These are phyloP conservation scores for Phytophthora boehmeriae DNA, from an alignment of 352 stramenopile species.

Conservation along the genomic window DNA sequence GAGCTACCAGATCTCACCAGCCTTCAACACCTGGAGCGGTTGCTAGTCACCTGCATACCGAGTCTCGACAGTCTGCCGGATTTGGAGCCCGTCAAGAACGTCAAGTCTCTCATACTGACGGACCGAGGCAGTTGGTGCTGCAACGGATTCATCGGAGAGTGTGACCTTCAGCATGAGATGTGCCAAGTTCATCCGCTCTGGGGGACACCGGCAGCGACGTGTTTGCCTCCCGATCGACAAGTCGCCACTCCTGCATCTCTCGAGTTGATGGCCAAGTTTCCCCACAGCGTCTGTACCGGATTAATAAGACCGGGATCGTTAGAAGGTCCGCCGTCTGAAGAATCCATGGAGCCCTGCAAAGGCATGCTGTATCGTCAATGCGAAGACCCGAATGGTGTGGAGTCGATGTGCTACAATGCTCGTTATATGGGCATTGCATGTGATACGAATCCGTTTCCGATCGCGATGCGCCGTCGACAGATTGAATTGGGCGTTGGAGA, in stretches of 20 bases:
- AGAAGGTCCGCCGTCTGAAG: slow-evolving; percentile 16
- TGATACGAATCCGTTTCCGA: too few relatives aligned
- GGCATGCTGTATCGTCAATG: slow-evolving; percentile 51
- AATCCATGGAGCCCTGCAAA: slow-evolving; percentile 39
- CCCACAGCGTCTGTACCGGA: slow-evolving; percentile 27
- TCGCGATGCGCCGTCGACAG: too few relatives aligned
- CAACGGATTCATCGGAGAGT: slow-evolving; percentile 37
- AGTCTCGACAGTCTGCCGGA: slow-evolving; percentile 25
- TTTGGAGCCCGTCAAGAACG: slow-evolving; percentile 19
- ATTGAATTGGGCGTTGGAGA: too few relatives aligned
- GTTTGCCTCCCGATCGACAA: slow-evolving; percentile 3
- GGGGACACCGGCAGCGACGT: slow-evolving; percentile 26
- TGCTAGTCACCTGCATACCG: slow-evolving; percentile 24
- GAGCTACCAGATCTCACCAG: slow-evolving; percentile 26
- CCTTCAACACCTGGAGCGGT: slow-evolving; percentile 24
- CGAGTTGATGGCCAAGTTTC: slow-evolving; percentile 22
- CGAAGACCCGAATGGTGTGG: neutral
- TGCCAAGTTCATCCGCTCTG: slow-evolving; percentile 26
- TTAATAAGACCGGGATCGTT: slow-evolving; percentile 12
- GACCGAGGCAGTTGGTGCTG: slow-evolving; percentile 32
- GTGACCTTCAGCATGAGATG: slow-evolving; percentile 22
- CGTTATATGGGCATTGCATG: too few relatives aligned
- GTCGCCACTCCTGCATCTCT: slow-evolving; percentile 22
- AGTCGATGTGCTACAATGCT: slow-evolving; percentile 44
- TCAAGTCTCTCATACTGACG: slow-evolving; percentile 24